Base-by-base conservation (phyloP, 2,329 filamentous ascomycete species). In the Cladophialophora carrionii region DNA sequence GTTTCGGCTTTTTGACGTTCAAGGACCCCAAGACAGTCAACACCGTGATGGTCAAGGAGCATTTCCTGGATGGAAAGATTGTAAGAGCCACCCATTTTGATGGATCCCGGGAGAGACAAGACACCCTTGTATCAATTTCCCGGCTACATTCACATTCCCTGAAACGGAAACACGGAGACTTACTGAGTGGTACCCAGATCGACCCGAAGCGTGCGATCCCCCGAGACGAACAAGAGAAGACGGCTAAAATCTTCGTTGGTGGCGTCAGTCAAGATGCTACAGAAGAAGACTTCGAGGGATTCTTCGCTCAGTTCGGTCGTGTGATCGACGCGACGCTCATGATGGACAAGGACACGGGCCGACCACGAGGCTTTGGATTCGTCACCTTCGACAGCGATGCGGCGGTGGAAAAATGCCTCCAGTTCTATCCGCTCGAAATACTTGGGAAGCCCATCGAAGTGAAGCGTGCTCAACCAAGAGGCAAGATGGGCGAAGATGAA, bases 321-420 rank as follows among this genome's bases (percentile, higher is more conserved):
- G 95, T 99, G 22, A 89, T 99, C 46, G 95, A 99, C 79, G 95
- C 95, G 1, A 99, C 95, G 0, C 87, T 99, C 2, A 99, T 99
- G 95, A 99, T 99, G 88, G 95, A 99, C 77, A 99, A 99, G 79
- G 95, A 99, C 77, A 99, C 95, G 0, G 95, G 95, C n/a, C 87
- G 95, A 48, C 95, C 95, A 2, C 86, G 95, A 74, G 95, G 95
- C 1, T 99, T 99, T 74, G 95, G 95, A 14, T 99, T 99, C 77
- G 95, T 99, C 60, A 99, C 95, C 0, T 99, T 99, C 72, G 95
- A 99, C 78, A 96, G 89, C 71, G 95, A 99, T 74, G 88, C 91
- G 17, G 95, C 95, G 20, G 95, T 99, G 52, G 95, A 99, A 70
- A 90, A 91, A 37, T 96, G 93, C 66, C 87, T 99, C 51, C 88